These are phyloP conservation scores for Morella rubra DNA, from an alignment of 306 rosid genomes.

Conservation along the genomic window DNA sequence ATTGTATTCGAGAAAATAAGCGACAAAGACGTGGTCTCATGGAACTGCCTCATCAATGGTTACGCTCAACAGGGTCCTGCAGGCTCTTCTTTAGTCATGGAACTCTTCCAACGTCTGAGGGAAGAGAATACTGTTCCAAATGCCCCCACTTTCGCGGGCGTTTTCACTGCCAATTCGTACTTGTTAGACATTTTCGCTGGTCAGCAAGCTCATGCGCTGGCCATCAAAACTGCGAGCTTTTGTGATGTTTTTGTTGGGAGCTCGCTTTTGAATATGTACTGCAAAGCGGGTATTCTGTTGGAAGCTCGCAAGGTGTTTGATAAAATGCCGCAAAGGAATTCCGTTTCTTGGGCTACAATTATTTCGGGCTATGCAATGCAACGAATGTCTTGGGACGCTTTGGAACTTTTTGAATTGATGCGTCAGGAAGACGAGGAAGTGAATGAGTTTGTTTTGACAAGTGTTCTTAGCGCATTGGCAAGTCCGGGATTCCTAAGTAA, in stretches of 20 bases:
- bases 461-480: slow-evolving; percentile 63
- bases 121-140: slow-evolving; percentile 44
- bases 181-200: slow-evolving; percentile 34
- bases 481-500: slow-evolving; percentile 31
- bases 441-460: slow-evolving; percentile 58
- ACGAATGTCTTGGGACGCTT: slow-evolving; percentile 46
- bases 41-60: slow-evolving; percentile 81
- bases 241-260: slow-evolving; percentile 75
- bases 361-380: slow-evolving; percentile 67
- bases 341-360: slow-evolving; percentile 83
- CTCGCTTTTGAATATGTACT: slow-evolving; percentile 62
- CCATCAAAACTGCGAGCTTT: slow-evolving; percentile 47
- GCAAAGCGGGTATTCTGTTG: slow-evolving; percentile 45
- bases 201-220: slow-evolving; percentile 51
- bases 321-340: slow-evolving; percentile 56
- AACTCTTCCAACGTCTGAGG: slow-evolving; percentile 56
- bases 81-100: slow-evolving; percentile 34
- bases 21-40: slow-evolving; percentile 61
- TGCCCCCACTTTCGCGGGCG: slow-evolving; percentile 65
- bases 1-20: slow-evolving; percentile 41
- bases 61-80: slow-evolving; percentile 48
- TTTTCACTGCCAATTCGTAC: slow-evolving; percentile 55
- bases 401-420: slow-evolving; percentile 48
- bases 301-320: slow-evolving; percentile 81
- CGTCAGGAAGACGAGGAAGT: slow-evolving; percentile 31